A percentile compares a stretch with the other conserved stretches of the same genome.
Evolutionary conservation across 352 stramenopile species (phyloP).

Genomic region (Phytophthora pluvialis): DNA sequence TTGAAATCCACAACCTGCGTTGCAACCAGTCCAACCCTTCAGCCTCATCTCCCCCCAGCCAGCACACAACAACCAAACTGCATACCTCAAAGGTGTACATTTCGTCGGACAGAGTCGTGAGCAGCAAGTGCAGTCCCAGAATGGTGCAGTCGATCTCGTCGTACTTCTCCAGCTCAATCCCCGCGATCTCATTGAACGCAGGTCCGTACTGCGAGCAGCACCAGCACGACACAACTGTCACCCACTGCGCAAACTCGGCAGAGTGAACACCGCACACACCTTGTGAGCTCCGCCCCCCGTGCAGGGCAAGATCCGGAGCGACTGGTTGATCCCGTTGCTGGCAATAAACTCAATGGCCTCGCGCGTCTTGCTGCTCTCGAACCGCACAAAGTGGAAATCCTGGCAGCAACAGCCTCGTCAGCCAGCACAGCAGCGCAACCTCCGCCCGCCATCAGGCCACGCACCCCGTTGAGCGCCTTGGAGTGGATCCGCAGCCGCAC

Average conservation of each 20-base stretch:
- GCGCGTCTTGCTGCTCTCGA: constrained; percentile 78
- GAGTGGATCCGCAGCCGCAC: constrained; percentile 85
- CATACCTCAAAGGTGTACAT: constrained; percentile 97
- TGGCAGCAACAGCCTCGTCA: constrained; percentile 20
- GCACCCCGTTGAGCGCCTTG: constrained; percentile 90
- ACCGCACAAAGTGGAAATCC: constrained; percentile 97
- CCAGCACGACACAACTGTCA: background rate
- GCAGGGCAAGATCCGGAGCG: constrained; percentile 74
- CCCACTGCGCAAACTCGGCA: background rate
- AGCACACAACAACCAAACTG: background rate
- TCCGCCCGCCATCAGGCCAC: background rate
- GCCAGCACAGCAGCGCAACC: background rate
- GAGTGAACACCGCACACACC: constrained; percentile 37
- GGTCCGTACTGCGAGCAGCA: constrained; percentile 58
- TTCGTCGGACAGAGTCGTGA: constrained; percentile 96
- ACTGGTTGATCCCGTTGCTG: constrained; percentile 82
- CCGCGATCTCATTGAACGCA: constrained; percentile 77
- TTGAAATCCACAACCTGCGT: constrained; percentile 80
- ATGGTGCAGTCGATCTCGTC: constrained; percentile 98
- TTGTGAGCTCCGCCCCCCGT: constrained; percentile 88
- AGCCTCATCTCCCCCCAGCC: constrained; percentile 4
- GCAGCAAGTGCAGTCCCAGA: constrained; percentile 96
- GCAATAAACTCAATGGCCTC: constrained; percentile 83
- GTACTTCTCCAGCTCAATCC: constrained; percentile 85
- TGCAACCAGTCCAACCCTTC: constrained; percentile 2